phyloP scores from a whole-genome alignment of 768 basidiomycete genomes.

The Rubroboletus pulcherrimus region DNA sequence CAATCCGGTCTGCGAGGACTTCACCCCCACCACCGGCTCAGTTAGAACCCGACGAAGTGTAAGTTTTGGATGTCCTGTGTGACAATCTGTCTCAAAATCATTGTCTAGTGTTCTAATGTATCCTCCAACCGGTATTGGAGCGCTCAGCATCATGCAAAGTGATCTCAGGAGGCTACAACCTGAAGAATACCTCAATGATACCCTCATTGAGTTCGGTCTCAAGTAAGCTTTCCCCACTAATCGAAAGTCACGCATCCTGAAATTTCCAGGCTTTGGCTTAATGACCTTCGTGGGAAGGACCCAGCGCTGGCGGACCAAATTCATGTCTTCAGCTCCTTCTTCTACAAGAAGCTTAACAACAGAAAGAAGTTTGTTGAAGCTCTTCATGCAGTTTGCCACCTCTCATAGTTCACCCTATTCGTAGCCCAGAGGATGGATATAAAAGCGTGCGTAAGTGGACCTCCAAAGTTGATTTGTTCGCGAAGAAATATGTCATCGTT shows the following conservation, averaged over 20 bases:
- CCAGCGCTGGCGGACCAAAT: conserved; percentile 68
- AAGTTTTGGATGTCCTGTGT: conserved; percentile 17
- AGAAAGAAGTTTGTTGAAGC: conserved; percentile 46
- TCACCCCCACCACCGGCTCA: conserved; percentile 19
- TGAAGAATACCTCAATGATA: conserved; percentile 92
- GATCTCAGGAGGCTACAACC: conserved; percentile 73
- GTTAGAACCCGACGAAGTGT: conserved; percentile 65
- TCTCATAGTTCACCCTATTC: conserved; percentile 14
- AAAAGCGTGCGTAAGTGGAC: conserved; percentile 93
- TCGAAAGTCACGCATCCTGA: conserved; percentile 1
- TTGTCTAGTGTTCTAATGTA: conserved; percentile 66
- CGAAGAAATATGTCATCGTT: conserved; percentile 88
- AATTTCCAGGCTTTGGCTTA: conserved; percentile 61
- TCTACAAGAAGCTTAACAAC: conserved; percentile 87
- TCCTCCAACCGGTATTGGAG: conserved; percentile 64
- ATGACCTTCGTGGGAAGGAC: conserved; percentile 48
- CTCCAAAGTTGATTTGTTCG: conserved; percentile 78
- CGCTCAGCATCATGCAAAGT: conserved; percentile 76
- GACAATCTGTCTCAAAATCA: conserved; percentile 2
- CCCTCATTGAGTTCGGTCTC: conserved; percentile 91
- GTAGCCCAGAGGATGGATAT: conserved; percentile 63
- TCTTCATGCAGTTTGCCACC: background rate
- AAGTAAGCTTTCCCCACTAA: conserved; percentile 53
- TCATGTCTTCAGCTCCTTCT: conserved; percentile 95
- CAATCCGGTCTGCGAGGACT: conserved; percentile 14